Percentiles rank a stretch among this genome's conserved stretches.
Evolutionary conservation across 768 basidiomycete genomes (phyloP).

Genomic region (Tylopilus felleus): DNA sequence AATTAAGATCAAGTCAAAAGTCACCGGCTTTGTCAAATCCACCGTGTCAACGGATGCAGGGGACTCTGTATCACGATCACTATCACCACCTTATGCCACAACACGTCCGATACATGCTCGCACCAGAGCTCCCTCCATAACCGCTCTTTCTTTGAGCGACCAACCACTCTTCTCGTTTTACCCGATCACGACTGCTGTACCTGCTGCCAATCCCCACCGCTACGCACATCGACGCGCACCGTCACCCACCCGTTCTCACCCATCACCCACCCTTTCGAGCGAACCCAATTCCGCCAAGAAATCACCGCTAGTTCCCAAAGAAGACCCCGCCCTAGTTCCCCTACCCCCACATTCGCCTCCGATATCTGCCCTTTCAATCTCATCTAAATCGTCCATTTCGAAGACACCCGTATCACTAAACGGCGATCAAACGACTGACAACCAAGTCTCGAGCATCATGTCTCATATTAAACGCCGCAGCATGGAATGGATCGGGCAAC

Average conservation of each 20-base stretch:
- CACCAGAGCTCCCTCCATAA: constrained; percentile 30
- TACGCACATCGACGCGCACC: constrained; percentile 38
- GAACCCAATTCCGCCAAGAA: constrained; percentile 19
- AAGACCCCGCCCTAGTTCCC: constrained; percentile 58
- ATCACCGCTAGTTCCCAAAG: constrained; percentile 28
- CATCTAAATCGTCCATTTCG: constrained; percentile 71
- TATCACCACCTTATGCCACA: constrained; percentile 31
- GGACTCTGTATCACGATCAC: constrained; percentile 40
- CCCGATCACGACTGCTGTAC: constrained; percentile 53
- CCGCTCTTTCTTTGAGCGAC: constrained; percentile 27
- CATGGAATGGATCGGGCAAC: constrained; percentile 19
- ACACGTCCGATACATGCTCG: constrained; percentile 29
- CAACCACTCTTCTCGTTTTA: constrained; percentile 38
- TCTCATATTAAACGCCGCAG: constrained; percentile 41
- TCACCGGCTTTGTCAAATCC: constrained; percentile 46
- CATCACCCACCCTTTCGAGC: constrained; percentile 25
- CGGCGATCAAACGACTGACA: constrained; percentile 37
- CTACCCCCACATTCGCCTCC: constrained; percentile 70
- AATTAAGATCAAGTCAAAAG: constrained; percentile 59
- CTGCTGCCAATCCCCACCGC: constrained; percentile 60
- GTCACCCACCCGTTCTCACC: constrained; percentile 33
- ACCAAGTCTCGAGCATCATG: constrained; percentile 40
- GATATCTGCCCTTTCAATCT: constrained; percentile 66
- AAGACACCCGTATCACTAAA: constrained; percentile 44
- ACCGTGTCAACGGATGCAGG: constrained; percentile 10